Evolutionary conservation across 192 early-diverging fungal species (phyloP), one percentile per base, ranked within the genome.

Genomic region (Coemansia javaensis): DNA sequence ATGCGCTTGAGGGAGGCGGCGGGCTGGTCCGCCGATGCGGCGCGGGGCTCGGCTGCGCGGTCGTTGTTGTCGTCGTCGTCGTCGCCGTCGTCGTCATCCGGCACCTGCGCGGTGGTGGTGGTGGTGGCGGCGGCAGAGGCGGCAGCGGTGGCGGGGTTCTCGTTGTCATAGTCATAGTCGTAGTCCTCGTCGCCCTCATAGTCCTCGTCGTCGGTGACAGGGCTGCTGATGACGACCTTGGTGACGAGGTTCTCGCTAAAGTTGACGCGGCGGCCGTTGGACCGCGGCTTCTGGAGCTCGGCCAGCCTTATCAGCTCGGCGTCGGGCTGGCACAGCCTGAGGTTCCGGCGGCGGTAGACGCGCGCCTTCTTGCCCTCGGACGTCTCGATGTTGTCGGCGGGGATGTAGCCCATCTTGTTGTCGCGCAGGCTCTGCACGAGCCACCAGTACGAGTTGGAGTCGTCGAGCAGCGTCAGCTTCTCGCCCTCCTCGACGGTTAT

Each of bases 361-460:
- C 86, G 78, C 3, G 86, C 86, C 24, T 82, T 71, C 43, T 80
- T 77, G 40, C 84, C 82, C 35, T 56, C 75, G 5, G 82, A 79
- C 1, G 84, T 84, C 63, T 79, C 74, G 23, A 69, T 59, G 53
- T 66, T 89, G 52, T 89, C 87, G 7, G 87, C 87, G 4, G 87
- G 87, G 28, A 89, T 84, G 53, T 86, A 89, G n/a, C 87, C 87
- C 57, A 89, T 82, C 59, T 79, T 62, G 51, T 60, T 66, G 51
- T 46, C 79, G 66, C 63, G 79, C 70, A 63, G 75, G 61, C 45
- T 80, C 79, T 65, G 80, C 11, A 80, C 77, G 1, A 78, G 65
- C 76, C 79, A 78, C 86, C 87, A 89, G 74, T 87, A 89, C 39
- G 77, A 82, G 57, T 89, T 86, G 31, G 81, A 78, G 61, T 89